A percentile compares a stretch with the other conserved stretches of the same genome.
Conservation (phyloP, 2,329 filamentous ascomycete species). For the Aspergillus tamarii region DNA sequence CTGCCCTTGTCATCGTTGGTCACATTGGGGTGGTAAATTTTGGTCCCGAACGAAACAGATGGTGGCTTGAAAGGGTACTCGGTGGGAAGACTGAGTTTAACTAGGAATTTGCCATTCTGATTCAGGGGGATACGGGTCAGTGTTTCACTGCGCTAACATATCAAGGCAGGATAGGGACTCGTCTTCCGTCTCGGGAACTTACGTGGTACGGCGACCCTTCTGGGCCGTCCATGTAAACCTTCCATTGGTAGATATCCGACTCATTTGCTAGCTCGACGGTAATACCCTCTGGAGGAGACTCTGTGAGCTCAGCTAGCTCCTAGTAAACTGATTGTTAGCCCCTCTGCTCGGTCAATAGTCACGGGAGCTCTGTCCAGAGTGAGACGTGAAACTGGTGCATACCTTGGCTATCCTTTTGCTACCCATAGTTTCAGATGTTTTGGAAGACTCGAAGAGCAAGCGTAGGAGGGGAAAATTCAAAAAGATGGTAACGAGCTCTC, state of each 20-base stretch:
- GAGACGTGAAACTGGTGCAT: neutral
- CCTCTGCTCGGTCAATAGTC: neutral
- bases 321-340: conserved; percentile 32
- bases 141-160: neutral
- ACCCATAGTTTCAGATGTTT: conserved; percentile 34
- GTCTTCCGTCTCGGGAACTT: conserved; percentile 28
- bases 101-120: conserved; percentile 72
- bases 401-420: conserved; percentile 54
- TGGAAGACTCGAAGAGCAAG: conserved; percentile 14
- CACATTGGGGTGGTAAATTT: conserved; percentile 95
- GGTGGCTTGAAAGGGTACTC: conserved; percentile 93
- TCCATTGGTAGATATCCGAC: conserved; percentile 69
- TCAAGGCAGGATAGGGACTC: neutral
- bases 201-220: conserved; percentile 67
- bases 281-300: conserved; percentile 60
- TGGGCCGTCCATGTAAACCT: conserved; percentile 68
- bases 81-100: conserved; percentile 72
- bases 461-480: neutral
- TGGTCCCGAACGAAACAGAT: conserved; percentile 76
- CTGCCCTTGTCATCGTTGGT: conserved; percentile 82
- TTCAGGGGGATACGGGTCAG: neutral
- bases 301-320: conserved; percentile 64
- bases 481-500: neutral
- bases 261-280: conserved; percentile 62
- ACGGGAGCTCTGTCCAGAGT: neutral